phyloP scores from a whole-genome alignment of 78 protist genomes.

The Dictyostelium purpureum region DNA sequence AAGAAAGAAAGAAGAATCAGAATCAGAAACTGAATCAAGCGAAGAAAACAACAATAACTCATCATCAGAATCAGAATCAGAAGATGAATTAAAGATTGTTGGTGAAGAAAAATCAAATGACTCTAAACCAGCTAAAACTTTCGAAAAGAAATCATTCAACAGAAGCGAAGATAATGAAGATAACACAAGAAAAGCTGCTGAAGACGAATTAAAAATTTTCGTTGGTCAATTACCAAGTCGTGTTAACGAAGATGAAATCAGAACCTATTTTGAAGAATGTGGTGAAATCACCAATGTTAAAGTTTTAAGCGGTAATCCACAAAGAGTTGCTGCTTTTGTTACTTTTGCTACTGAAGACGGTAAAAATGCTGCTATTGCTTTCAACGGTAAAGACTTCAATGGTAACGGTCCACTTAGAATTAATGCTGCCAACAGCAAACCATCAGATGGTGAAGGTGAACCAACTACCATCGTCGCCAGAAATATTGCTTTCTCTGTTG shows the following conservation, averaged over 20 bases:
- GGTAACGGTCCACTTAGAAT: background rate
- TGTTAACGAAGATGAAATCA: background rate
- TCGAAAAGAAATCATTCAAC: background rate
- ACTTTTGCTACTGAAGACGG: background rate
- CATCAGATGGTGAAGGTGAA: background rate
- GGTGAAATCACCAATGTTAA: background rate
- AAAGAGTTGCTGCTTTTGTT: slow-evolving; percentile 13
- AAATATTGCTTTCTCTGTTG: background rate
- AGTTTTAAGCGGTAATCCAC: background rate
- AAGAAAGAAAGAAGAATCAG: slow-evolving; percentile 35
- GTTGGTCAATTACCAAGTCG: slow-evolving; percentile 18
- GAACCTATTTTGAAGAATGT: background rate
- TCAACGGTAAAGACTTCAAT: background rate
- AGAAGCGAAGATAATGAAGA: background rate
- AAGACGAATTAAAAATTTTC: slow-evolving; percentile 4
- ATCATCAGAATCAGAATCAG: slow-evolving; percentile 4
- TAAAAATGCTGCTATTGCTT: background rate
- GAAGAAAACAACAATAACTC: background rate
- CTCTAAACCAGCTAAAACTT: background rate
- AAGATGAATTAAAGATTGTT: background rate
- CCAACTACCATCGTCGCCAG: background rate
- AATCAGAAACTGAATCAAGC: slow-evolving; percentile 21
- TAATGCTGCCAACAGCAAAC: background rate
- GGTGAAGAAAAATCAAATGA: background rate
- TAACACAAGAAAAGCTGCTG: background rate